Base-by-base conservation (phyloP, 2,329 filamentous ascomycete genomes). In the Aureobasidium leucospermi region DNA sequence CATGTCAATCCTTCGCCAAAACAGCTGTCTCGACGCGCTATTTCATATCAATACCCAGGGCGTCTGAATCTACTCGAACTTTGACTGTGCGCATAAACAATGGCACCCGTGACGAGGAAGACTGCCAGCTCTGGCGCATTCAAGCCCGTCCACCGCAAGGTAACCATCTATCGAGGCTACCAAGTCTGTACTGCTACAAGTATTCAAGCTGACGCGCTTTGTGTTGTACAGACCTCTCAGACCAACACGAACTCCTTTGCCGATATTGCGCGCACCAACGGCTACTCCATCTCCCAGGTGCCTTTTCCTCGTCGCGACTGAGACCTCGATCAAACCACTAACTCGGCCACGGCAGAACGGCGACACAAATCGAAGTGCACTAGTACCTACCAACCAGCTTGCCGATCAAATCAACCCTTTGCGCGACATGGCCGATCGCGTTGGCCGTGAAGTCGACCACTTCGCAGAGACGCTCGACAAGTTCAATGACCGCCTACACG, bases 401-500 rank as follows among this genome's bases (percentile, higher is more conserved):
- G 74, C 76, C 58, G 75, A 82, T 66, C 77, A 79, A 34, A 72
- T 86, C 32, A 80, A 83, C 65, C 83, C 83, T 16, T 74, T 88
- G 64, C 83, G 83, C 70, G 79, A 82, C 64, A 84, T 85, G 65
- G 85, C 84, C 62, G 83, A 89, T 65, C 81, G 83, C 45, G 85
- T 89, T 34, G 88, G 88, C 53, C 84, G 86, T 63, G 90, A 96
- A 73, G 89, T 96, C 61, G 90, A 96, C 74, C 81, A 85, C 46
- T 96, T 96, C 70, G 91, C 92, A 39, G 87, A 88, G 69, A 83
- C 84, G 55, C 81, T 96, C 23, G 92, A 96, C 74, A 81, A 85
- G 58, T 93, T 91, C 72, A 81, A 77, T 66, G 79, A 71, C 66
- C 77, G 67, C 67, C 76, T 65, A 73, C 79, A 64, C 69, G 74